These are phyloP conservation scores for Lepraria neglecta DNA, from an alignment of 495 filamentous ascomycete species.

Conservation along the genomic window DNA sequence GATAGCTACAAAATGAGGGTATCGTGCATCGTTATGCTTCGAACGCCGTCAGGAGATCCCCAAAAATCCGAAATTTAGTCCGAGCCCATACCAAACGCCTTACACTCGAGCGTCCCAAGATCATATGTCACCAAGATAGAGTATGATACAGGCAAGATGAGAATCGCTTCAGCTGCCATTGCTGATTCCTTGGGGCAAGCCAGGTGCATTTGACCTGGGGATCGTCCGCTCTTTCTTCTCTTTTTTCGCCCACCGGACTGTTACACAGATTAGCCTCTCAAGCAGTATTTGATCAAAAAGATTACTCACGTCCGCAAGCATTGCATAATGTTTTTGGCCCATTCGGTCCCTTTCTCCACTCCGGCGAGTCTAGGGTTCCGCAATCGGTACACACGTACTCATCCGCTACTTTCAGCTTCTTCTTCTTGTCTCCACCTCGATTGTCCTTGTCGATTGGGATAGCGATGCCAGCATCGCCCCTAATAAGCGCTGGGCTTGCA, in stretches of 20 bases:
- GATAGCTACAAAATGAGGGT: conserved; percentile 14
- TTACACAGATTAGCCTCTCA: conserved; percentile 4
- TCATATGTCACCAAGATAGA: not conserved
- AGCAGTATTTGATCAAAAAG: conserved; percentile 1
- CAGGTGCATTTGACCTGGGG: conserved; percentile 24
- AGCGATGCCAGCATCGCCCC: conserved; percentile 79
- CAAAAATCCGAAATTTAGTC: not conserved
- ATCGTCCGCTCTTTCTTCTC: conserved; percentile 54
- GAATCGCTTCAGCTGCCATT: conserved; percentile 23
- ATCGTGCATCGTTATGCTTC: conserved; percentile 13
- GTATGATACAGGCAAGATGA: conserved; percentile 2
- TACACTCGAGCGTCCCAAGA: not conserved
- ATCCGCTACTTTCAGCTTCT: conserved; percentile 80
- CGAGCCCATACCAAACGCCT: not conserved
- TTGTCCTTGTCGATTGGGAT: conserved; percentile 69
- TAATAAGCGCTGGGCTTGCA: conserved; percentile 68
- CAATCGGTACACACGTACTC: conserved; percentile 97
- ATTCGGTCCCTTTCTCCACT: conserved; percentile 92
- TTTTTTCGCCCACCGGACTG: conserved; percentile 70
- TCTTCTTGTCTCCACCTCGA: conserved; percentile 67
- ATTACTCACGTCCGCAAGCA: conserved; percentile 73
- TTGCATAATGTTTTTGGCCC: conserved; percentile 97
- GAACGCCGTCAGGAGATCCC: not conserved
- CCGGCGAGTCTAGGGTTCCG: conserved; percentile 86
- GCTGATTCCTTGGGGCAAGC: conserved; percentile 26